phyloP scores from a whole-genome alignment of 2,329 filamentous ascomycete species.

The Fusarium sp. region DNA sequence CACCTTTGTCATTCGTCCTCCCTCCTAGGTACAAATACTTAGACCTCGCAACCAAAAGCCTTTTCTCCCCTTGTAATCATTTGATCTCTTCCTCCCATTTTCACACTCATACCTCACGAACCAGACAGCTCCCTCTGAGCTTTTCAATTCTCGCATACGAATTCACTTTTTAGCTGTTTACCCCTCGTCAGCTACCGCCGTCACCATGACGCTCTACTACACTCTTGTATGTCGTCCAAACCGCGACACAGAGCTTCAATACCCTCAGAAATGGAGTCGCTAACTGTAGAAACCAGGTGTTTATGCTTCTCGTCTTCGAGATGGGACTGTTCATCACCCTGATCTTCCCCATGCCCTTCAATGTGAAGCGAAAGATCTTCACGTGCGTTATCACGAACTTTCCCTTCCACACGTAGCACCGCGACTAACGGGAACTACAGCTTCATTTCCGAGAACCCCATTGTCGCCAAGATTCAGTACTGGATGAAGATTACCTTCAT shows the following conservation, averaged over 20 bases:
- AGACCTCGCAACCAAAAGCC: conserved; percentile 18
- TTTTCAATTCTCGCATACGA: conserved; percentile 15
- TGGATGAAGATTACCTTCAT: conserved; percentile 99
- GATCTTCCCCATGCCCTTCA: conserved; percentile 90
- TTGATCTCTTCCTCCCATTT: background rate
- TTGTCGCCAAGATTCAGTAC: conserved; percentile 94
- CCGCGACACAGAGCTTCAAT: conserved; percentile 1
- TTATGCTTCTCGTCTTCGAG: conserved; percentile 83
- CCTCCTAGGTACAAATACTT: conserved; percentile 35
- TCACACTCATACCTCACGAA: background rate
- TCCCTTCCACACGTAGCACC: background rate
- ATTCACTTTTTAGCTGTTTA: conserved; percentile 24
- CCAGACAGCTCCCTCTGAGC: conserved; percentile 18
- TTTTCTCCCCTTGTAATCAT: background rate
- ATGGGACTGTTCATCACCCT: conserved; percentile 84
- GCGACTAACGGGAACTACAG: conserved; percentile 55
- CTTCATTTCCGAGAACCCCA: conserved; percentile 90
- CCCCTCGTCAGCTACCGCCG: conserved; percentile 43
- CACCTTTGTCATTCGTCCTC: conserved; percentile 45
- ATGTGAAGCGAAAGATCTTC: conserved; percentile 86
- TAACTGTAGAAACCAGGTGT: conserved; percentile 70
- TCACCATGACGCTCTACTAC: conserved; percentile 70
- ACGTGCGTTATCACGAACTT: conserved; percentile 59
- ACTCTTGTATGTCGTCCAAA: conserved; percentile 58
- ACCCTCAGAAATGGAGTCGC: background rate